These are phyloP conservation scores for Botrytis porri DNA, from an alignment of 2,329 filamentous ascomycete genomes.

Conservation along the genomic window DNA sequence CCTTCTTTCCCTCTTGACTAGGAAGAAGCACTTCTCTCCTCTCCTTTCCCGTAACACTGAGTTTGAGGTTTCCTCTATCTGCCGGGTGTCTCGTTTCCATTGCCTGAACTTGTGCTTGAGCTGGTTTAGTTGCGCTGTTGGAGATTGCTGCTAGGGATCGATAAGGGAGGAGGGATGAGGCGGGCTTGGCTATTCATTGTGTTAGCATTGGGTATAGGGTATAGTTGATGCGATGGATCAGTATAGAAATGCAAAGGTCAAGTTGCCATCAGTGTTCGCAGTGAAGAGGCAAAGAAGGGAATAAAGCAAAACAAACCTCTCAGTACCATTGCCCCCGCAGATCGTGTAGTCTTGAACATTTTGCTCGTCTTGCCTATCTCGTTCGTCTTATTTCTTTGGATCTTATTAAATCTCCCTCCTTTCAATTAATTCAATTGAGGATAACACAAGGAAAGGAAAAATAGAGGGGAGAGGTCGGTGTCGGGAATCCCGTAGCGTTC, in stretches of 20 bases:
- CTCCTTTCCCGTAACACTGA: conserved; percentile 47
- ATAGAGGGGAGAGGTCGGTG: neutral
- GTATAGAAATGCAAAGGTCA: neutral
- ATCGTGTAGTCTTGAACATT: conserved; percentile 45
- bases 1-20: conserved; percentile 77
- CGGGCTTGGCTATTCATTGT: neutral
- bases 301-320: conserved; percentile 36
- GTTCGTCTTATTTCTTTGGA: neutral
- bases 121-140: conserved; percentile 61
- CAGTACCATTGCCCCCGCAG: conserved; percentile 44
- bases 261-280: neutral
- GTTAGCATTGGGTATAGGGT: neutral
- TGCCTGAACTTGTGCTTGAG: conserved; percentile 44
- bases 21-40: conserved; percentile 72
- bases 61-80: conserved; percentile 21
- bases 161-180: neutral
- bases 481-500: conserved; percentile 3
- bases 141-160: conserved; percentile 47
- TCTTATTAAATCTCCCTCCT: neutral
- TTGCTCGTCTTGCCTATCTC: conserved; percentile 21
- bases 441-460: neutral
- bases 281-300: neutral
- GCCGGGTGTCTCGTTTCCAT: neutral
- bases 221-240: neutral
- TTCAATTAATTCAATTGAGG: neutral